Base-by-base conservation (phyloP, 129 eudicot species). In the Dittrichia graveolens region DNA sequence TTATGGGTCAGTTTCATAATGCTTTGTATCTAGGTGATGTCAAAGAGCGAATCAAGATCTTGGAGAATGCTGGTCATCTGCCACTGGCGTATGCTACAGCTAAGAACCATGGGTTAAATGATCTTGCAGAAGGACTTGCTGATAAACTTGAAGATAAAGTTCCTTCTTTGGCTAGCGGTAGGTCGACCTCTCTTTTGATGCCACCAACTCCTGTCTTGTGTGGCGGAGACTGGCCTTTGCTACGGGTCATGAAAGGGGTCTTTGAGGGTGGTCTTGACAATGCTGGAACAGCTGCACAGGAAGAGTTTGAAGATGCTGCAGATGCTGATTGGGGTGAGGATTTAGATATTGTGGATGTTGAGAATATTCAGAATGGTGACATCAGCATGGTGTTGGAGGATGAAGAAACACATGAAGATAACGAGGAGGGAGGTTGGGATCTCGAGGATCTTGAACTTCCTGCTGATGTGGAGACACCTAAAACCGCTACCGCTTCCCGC, bases 381-480 rank as follows among this genome's bases (percentile, higher is more conserved):
- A 24, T 24, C 31, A 24, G 82, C 6, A 16, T 71, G 61, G 78
- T 57, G 47, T 31, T 79, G 48, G 90, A 78, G 14, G 90, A 82
- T 31, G 86, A 77, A n/a, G 86, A 78, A 53, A 82, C 59, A 6
- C 65, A 46, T 16, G 86, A 80, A 45, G 87, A 79, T 31, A 65
- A 68, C 48, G 87, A 84, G 5, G 92, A 81, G 41, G 89, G 84
- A 9, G 92, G 92, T 61, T 87, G 92, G 92, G 92, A 82, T 65
- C 92, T 87, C n/a, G 92, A 87, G 72, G 92, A 87, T 67, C 81
- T 87, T 31, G 86, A 79, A 61, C 87, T 87, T 55, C 92, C 88
- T 4, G 78, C 89, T 2, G 92, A 87, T 16, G 61, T 80, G 11
- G 89, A 84, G 37, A 87, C 92, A 7, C 89, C 89, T 0, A 87